These are phyloP conservation scores for Adiantum capillusveneris DNA, from an alignment of 75 land plant species.

Conservation along the genomic window DNA sequence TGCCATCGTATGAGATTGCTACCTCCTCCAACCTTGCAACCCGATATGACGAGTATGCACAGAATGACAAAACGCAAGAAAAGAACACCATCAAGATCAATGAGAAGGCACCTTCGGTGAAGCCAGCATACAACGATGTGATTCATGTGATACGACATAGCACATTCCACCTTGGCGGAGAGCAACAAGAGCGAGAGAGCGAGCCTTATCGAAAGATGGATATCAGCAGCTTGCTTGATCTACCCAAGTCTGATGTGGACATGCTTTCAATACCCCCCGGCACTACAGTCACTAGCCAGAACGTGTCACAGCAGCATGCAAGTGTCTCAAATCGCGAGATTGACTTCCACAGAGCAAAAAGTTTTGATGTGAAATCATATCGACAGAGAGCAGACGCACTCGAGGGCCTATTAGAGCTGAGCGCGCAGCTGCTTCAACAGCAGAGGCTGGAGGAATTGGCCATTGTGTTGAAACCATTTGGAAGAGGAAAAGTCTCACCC, in stretches of 20 bases:
- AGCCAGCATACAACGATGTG: conserved; percentile 76
- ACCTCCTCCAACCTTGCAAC: neutral
- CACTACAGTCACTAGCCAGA: conserved; percentile 31
- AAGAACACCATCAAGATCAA: conserved; percentile 31
- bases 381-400: conserved; percentile 96
- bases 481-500: conserved; percentile 93
- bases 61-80: conserved; percentile 23
- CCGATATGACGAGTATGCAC: neutral
- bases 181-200: conserved; percentile 20
- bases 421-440: conserved; percentile 79
- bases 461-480: conserved; percentile 90
- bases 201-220: conserved; percentile 18
- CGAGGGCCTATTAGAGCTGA: conserved; percentile 85
- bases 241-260: conserved; percentile 30
- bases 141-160: conserved; percentile 97
- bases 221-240: conserved; percentile 24
- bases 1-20: conserved; percentile 4
- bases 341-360: conserved; percentile 11
- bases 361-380: conserved; percentile 82
- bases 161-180: conserved; percentile 78
- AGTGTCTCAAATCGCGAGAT: conserved; percentile 20
- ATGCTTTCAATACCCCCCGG: conserved; percentile 28
- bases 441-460: conserved; percentile 85
- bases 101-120: conserved; percentile 33
- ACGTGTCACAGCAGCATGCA: conserved; percentile 14